These are phyloP conservation scores for Chalciporus sphaerocephalus DNA, from an alignment of 768 basidiomycete genomes.

Conservation along the genomic window DNA sequence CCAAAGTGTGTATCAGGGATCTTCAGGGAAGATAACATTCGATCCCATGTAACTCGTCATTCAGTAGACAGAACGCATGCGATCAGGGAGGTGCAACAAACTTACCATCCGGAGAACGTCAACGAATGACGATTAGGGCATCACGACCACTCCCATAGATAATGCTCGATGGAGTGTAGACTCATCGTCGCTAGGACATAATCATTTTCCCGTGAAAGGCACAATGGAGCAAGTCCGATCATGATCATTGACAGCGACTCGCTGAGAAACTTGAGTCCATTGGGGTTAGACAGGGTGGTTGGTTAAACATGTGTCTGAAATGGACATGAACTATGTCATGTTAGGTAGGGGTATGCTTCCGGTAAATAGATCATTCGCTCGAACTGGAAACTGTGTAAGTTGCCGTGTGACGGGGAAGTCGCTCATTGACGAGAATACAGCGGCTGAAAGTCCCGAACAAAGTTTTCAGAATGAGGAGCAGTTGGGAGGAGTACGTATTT, in stretches of 20 bases:
- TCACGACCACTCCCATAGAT: too few relatives aligned
- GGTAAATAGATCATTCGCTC: background rate
- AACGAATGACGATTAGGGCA: background rate
- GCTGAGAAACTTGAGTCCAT: background rate
- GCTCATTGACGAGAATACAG: too few relatives aligned
- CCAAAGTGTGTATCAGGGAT: background rate
- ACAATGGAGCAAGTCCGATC: background rate
- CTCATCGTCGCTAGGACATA: background rate
- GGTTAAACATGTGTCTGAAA: background rate
- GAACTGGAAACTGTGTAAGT: background rate
- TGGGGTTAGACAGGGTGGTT: background rate
- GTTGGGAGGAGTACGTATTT: too few relatives aligned
- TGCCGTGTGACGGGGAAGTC: background rate
- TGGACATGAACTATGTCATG: too few relatives aligned
- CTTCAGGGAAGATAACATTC: background rate
- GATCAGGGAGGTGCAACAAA: background rate
- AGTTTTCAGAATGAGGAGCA: too few relatives aligned
- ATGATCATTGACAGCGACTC: slow-evolving; percentile 2
- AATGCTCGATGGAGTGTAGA: background rate
- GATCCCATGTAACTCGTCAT: slow-evolving; percentile 10
- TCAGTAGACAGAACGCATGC: background rate
- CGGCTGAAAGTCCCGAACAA: too few relatives aligned
- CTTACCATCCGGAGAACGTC: background rate
- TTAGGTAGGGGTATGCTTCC: slow-evolving; percentile 6
- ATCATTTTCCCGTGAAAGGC: background rate